Conservation (phyloP, 1,139 yeast genomes). For the Yamadazyma membranifaciens region DNA sequence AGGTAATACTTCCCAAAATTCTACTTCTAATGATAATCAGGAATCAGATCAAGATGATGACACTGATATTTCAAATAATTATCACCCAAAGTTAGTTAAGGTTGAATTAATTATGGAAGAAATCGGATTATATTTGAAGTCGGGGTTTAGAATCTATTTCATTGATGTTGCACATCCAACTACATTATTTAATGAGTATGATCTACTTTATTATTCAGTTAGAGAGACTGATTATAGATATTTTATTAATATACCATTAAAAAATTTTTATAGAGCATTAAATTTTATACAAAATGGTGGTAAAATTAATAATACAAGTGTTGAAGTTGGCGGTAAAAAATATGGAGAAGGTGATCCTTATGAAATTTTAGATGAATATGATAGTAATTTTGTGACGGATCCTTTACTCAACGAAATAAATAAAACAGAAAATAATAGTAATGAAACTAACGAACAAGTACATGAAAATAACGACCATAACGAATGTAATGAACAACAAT, state of each 20-base stretch:
- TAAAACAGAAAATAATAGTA: conserved; percentile 1
- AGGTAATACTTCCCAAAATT: no score
- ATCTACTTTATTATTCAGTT: conserved; percentile 40
- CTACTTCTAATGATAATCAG: no score
- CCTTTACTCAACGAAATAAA: conserved; percentile 2
- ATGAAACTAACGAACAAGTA: conserved; percentile 1
- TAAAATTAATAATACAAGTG: conserved; percentile 17
- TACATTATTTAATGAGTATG: conserved; percentile 42
- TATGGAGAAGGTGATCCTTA: conserved; percentile 37
- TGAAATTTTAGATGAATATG: conserved; percentile 24
- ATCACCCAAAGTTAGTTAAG: conserved; percentile 29
- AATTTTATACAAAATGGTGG: conserved; percentile 35
- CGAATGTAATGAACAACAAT: conserved; percentile 9
- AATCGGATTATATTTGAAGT: conserved; percentile 53
- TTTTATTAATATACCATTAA: conserved; percentile 43
- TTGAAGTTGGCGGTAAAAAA: conserved; percentile 13
- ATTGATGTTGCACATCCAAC: conserved; percentile 53
- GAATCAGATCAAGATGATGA: neutral
- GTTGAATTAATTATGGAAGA: conserved; percentile 58
- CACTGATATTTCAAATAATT: conserved; percentile 5
- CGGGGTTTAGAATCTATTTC: conserved; percentile 57
- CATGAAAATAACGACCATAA: neutral
- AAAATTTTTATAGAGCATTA: conserved; percentile 43
- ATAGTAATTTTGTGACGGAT: conserved; percentile 12
- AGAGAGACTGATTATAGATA: conserved; percentile 41